Base-by-base conservation (phyloP, 441 rosid species). In the Euphorbia celastroides region DNA sequence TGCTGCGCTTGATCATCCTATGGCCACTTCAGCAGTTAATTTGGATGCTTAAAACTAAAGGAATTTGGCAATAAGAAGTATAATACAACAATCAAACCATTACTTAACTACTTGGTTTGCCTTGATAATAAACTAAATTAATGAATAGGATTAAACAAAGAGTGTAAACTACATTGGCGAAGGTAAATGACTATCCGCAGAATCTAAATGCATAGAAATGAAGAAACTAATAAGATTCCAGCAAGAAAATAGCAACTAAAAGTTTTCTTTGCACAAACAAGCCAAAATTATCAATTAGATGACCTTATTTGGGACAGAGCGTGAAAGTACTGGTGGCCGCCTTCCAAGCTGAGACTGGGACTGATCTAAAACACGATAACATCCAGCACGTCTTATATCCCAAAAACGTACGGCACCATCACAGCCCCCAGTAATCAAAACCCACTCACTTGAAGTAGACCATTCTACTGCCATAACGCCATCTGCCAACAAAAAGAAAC, bases 321-420 rank as follows among this genome's bases (percentile, higher is more conserved):
- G 87, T 71, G 83, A 64, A 76, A 76, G 74, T 68, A 87, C 44
- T 20, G 96, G 93, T 54, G 92, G 92, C 19, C 96, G 85, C 64
- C 88, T 78, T 69, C 96, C 97, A 66, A 90, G 90, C 79, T 93
- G 97, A 46, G 96, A 72, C 50, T 70, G 88, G 22, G 92, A 86
- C 72, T 93, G 99, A 78, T 91, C 89, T 67, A 93, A 76, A 72
- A 91, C 93, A 77, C 70, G 88, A 74, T 85, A 89, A 69, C 97
- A 93, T 66, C 98, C 97, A 57, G 98, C 94, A 46, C 89, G 94
- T 70, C 96, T 85, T 38, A 93, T 93, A 75, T 91, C 97, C 99
- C 97, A 93, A 69, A 91, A 87, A 44, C 99, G 89, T 78, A 89
- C 89, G 13, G 99, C 96, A 68, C 97, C 99, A 77, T 93, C 97